Evolutionary conservation across 306 rosid genomes (phyloP).

Genomic region (Fragaria iinumae): DNA sequence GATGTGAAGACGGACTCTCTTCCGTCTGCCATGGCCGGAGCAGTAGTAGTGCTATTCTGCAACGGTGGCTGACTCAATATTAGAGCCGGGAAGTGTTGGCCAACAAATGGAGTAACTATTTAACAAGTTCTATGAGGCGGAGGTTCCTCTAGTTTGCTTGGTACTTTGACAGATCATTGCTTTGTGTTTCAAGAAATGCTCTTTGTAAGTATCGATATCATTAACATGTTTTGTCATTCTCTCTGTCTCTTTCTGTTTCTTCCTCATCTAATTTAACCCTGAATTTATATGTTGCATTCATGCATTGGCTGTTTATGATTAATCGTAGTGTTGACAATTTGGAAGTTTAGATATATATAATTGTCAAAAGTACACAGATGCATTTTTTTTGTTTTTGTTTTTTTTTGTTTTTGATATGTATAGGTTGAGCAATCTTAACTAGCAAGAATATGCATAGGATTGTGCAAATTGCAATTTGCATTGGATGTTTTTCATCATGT

Average conservation of each 20-base stretch:
- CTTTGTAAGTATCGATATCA: slow-evolving; percentile 7
- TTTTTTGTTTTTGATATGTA: too few species aligned
- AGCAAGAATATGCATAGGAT: too few species aligned
- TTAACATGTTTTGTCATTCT: background rate
- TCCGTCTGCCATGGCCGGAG: slow-evolving; percentile 24
- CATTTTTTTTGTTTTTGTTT: background rate
- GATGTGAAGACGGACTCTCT: slow-evolving; percentile 34
- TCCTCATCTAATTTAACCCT: background rate
- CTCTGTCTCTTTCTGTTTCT: background rate
- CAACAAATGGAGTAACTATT: background rate
- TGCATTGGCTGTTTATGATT: background rate
- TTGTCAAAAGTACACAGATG: background rate
- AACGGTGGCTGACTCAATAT: background rate
- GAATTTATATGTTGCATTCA: background rate
- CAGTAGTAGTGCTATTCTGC: background rate
- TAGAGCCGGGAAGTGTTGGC: slow-evolving; percentile 10
- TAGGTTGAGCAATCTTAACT: too few species aligned
- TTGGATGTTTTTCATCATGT: background rate
- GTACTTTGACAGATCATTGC: background rate
- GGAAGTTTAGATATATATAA: background rate
- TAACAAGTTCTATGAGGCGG: background rate
- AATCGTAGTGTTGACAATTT: background rate
- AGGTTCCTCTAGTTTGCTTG: slow-evolving; percentile 10
- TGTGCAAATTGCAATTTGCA: too few species aligned
- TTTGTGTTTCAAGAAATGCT: slow-evolving; percentile 13